Conservation (phyloP, 1,284 basidiomycete genomes). For the Ceratobasidium sp. region DNA sequence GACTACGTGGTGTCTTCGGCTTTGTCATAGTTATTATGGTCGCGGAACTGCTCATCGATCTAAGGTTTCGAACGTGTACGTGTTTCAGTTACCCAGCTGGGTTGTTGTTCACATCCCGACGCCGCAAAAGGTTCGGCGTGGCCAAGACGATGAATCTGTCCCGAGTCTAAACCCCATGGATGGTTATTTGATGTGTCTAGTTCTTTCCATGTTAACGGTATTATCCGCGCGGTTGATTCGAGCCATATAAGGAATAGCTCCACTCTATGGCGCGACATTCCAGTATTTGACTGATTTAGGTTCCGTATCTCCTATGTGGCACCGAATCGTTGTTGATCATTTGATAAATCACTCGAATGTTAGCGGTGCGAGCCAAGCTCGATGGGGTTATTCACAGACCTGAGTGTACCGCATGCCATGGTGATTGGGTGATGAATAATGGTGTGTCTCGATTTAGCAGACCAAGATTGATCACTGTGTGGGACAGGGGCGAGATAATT, state of each 20-base stretch:
- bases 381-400: neutral
- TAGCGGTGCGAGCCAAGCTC: neutral
- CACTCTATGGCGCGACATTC: neutral
- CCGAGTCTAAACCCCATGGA: no score
- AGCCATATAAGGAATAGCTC: neutral
- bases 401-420: neutral
- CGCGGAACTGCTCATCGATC: neutral
- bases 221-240: neutral
- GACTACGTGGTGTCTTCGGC: no score
- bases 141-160: no score
- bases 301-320: neutral
- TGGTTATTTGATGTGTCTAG: neutral
- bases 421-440: neutral
- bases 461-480: no score
- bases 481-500: no score
- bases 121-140: neutral
- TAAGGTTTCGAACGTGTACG: neutral
- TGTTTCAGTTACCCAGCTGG: neutral
- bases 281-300: neutral
- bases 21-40: no score
- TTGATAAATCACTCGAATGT: slow-evolving; percentile 5
- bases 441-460: neutral
- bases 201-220: neutral
- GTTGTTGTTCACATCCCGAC: neutral
- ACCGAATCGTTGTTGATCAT: neutral